These are phyloP conservation scores for Stentor roeselii DNA, from an alignment of 73 alveolate species.

Conservation along the genomic window DNA sequence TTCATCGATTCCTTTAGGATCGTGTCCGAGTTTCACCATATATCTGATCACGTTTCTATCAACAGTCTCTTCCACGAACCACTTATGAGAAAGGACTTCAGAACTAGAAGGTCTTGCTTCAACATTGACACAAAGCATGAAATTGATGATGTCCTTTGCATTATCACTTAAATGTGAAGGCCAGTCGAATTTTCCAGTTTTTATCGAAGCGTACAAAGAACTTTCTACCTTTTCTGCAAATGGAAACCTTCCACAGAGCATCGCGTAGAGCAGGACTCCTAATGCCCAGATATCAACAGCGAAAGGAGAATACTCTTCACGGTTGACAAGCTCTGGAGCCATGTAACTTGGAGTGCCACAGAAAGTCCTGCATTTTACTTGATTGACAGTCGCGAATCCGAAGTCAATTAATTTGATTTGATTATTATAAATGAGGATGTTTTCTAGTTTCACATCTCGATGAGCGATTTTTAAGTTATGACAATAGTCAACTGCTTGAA, in stretches of 20 bases:
- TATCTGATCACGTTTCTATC: neutral
- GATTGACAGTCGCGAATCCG: neutral
- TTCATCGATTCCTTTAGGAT: conserved; percentile 1
- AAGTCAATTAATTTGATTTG: neutral
- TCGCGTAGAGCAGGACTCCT: conserved; percentile 8
- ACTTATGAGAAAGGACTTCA: neutral
- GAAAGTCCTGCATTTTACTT: neutral
- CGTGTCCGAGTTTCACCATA: neutral
- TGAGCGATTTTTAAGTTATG: conserved; percentile 52
- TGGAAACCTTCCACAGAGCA: conserved; percentile 20
- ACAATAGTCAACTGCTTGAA: conserved; percentile 68
- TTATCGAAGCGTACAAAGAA: neutral
- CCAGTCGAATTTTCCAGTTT: neutral
- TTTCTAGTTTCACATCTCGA: conserved; percentile 44
- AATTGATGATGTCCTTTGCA: neutral
- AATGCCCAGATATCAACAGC: conserved; percentile 19
- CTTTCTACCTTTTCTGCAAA: conserved; percentile 30
- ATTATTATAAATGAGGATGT: conserved; percentile 19
- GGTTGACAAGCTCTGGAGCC: conserved; percentile 25
- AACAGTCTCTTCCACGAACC: neutral
- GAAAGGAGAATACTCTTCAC: conserved; percentile 11
- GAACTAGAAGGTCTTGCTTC: neutral
- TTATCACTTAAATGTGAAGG: neutral
- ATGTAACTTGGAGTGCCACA: conserved; percentile 18
- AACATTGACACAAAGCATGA: neutral